Evolutionary conservation across 2,329 filamentous ascomycete genomes (phyloP), one percentile per base, ranked within the genome.

Genomic region (Shiraia sp.): DNA sequence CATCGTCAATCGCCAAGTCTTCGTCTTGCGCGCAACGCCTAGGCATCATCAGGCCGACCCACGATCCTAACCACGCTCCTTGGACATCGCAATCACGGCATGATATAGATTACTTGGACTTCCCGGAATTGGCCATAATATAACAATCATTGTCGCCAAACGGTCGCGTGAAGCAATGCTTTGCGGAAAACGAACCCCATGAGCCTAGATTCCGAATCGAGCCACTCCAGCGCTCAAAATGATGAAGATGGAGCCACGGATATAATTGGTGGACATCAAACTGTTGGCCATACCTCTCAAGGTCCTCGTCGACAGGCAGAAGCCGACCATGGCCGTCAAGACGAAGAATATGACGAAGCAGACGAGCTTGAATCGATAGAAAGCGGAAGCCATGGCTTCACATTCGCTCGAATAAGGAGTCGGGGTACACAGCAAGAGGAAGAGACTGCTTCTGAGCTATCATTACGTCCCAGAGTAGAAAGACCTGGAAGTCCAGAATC

Each of bases 181-280:
- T 66, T 70, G 71, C 70, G 66, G 61, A 62, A 64, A 59, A 66
- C 66, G 64, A 71, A 70, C 77, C 79, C 75, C 75, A 88, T 88
- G 85, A 87, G 82, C 82, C 83, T 80, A 75, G 80, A 76, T 76
- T 77, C 76, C 71, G 77, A 77, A 75, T 79, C 79, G 75, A 80
- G 73, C 71, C 76, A 81, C 68, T 77, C 78, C 71, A 79, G 80
- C 74, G 79, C 74, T 73, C 74, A 74, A 68, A 77, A 79, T 63
- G 72, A 46, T 24, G 33, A 54, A 25, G 48, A 47, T 32, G 47
- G 50, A 19, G 42, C 9, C 8, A 10, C 32, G 39, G 17, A 40
- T 72, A 51, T 63, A 72, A 44, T 58, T 69, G 42, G 55, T 69
- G 60, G 78, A 81, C 19, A 8, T 8, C 19, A 22, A 22, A 5